Base-by-base conservation (phyloP, 2,329 filamentous ascomycete species). In the Aspergillus alliaceus region DNA sequence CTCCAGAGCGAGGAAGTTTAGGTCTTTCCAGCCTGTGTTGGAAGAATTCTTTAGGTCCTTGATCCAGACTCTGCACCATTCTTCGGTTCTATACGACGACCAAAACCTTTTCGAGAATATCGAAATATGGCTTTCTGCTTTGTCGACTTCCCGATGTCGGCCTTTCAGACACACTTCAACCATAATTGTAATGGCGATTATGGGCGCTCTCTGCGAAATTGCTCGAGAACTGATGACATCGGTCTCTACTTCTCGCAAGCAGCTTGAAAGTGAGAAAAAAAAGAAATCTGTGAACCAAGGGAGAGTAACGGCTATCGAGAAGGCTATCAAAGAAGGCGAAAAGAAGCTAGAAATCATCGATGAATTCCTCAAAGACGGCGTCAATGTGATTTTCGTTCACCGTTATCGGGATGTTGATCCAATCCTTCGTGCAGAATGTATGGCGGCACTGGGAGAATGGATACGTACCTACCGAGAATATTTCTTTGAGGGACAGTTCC, bases 121-220 rank as follows among this genome's bases (percentile, higher is more conserved):
- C 48, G 87, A 92, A 65, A 83, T 90, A 57, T 99, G 95, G 95
- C 82, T 97, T 59, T 88, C 88, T 37, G 90, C 90, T 58, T 91
- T 99, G 89, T 95, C 93, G 2, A 95, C 91, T 4, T 93, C 92
- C 0, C 84, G 86, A 4, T 87, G 93, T 60, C 87, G 95, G 54
- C 92, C 95, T 1, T 97, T 99, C 75, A 86, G 95, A 62, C 95
- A 99, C 75, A 99, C 95, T 0, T 90, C 93, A 1, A 96, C 93
- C 1, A 88, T 95, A 0, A 88, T 93, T 24, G 88, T 90, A 1
- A 79, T 98, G 32, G 84, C 90, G 15, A 88, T 96, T 62, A 88
- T 90, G 55, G 91, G 86, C 32, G 86, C 90, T 0, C 80, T 98
- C 25, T 93, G 91, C 61, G 82, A 85, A 47, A 82, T 93, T 32